Evolutionary conservation across 768 basidiomycete species (phyloP).

Genomic region (Tricholoma terreum): DNA sequence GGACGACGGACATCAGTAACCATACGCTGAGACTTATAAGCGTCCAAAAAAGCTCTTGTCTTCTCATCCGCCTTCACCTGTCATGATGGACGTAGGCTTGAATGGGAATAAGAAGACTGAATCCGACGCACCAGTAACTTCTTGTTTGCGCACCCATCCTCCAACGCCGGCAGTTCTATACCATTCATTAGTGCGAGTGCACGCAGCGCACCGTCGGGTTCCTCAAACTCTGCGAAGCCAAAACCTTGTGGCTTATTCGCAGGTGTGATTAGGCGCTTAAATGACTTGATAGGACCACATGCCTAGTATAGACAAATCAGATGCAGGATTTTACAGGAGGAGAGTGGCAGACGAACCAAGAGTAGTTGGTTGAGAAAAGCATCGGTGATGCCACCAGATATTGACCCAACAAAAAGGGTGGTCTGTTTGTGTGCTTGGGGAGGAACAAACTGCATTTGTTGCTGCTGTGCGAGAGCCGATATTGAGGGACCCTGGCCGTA

Average conservation of each 20-base stretch:
- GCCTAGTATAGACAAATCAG: constrained; percentile 46
- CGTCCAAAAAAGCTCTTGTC: constrained; percentile 83
- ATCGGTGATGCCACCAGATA: constrained; percentile 90
- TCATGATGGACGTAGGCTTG: constrained; percentile 38
- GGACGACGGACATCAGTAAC: constrained; percentile 66
- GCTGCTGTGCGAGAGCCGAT: constrained; percentile 85
- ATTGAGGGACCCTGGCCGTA: constrained; percentile 92
- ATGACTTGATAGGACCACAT: constrained; percentile 84
- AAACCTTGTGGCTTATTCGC: constrained; percentile 95
- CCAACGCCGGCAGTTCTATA: constrained; percentile 51
- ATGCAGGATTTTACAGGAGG: not conserved
- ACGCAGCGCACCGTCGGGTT: constrained; percentile 86
- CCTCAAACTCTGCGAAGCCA: constrained; percentile 95
- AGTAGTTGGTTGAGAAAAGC: constrained; percentile 75
- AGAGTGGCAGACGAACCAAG: constrained; percentile 44
- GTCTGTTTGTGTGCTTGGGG: constrained; percentile 70
- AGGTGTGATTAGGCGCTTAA: constrained; percentile 91
- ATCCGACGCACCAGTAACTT: constrained; percentile 58
- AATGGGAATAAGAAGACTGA: constrained; percentile 37
- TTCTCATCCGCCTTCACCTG: constrained; percentile 97
- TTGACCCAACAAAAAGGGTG: constrained; percentile 89
- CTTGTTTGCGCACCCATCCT: constrained; percentile 51
- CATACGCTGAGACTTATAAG: constrained; percentile 77
- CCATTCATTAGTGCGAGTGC: constrained; percentile 50
- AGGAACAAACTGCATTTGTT: constrained; percentile 66